Evolutionary conservation across 352 stramenopile species (phyloP).

Genomic region (Poterioochromonas sp.): DNA sequence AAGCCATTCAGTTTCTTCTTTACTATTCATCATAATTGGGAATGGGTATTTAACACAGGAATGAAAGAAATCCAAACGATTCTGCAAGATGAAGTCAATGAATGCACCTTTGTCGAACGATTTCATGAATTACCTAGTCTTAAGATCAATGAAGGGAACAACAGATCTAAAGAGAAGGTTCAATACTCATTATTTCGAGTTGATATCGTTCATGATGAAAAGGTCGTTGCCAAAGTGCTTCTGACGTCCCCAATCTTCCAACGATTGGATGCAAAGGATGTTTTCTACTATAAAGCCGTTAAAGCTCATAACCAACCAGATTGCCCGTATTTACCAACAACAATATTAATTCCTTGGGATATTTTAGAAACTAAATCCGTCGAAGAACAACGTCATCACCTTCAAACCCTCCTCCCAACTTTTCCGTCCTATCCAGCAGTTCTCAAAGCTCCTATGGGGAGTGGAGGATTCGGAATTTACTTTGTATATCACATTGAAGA

Average conservation of each 20-base stretch:
- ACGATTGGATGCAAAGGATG: not conserved
- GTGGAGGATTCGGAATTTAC: not conserved
- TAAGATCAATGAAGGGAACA: not conserved
- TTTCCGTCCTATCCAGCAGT: too few species aligned
- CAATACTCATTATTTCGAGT: not conserved
- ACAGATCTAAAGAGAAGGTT: not conserved
- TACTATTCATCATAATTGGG: slow-evolving; percentile 8
- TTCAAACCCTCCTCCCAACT: not conserved
- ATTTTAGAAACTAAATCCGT: too few species aligned
- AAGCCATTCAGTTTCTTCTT: too few species aligned
- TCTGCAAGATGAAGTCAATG: not conserved
- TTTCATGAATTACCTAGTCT: not conserved
- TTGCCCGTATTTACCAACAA: not conserved
- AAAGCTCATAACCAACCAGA: not conserved
- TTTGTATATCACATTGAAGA: not conserved
- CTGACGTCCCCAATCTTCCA: not conserved
- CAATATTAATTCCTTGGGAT: slow-evolving; percentile 1
- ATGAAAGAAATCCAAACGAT: not conserved
- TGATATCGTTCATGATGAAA: not conserved
- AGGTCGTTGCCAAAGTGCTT: not conserved
- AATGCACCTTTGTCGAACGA: not conserved
- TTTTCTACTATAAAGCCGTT: not conserved
- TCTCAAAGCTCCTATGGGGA: slow-evolving; percentile 6
- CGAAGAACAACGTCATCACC: not conserved
- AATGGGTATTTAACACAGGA: not conserved